Conservation (phyloP, 1,139 yeast species). For the Candida sojae region DNA sequence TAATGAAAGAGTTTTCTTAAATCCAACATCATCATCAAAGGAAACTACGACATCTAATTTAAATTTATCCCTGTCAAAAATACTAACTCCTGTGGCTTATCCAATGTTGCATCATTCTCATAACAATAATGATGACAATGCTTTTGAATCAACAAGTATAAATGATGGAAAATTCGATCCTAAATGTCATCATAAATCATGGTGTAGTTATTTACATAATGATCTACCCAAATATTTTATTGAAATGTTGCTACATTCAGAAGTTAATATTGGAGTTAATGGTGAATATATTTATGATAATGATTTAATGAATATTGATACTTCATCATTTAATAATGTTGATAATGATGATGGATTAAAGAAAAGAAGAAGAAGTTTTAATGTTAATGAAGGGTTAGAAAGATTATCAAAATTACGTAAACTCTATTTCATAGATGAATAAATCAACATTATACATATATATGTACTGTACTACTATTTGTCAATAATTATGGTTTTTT, state of each 20-base stretch:
- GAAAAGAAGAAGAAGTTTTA: conserved; percentile 21
- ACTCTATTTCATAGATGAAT: conserved; percentile 31
- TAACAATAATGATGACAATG: conserved; percentile 2
- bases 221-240: conserved; percentile 24
- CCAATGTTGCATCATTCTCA: conserved; percentile 19
- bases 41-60: conserved; percentile 13
- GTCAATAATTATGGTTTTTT: too few species aligned
- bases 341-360: not conserved
- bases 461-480: too few species aligned
- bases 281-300: conserved; percentile 26
- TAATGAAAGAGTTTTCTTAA: conserved; percentile 35
- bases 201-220: conserved; percentile 31
- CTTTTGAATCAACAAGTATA: conserved; percentile 1
- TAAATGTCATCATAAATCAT: conserved; percentile 32
- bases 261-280: conserved; percentile 23
- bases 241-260: conserved; percentile 23
- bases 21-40: conserved; percentile 11
- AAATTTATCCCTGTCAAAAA: conserved; percentile 24
- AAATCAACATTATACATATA: conserved; percentile 2
- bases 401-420: conserved; percentile 36
- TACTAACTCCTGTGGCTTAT: conserved; percentile 34
- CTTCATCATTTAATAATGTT: conserved; percentile 2
- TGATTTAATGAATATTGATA: conserved; percentile 18
- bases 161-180: conserved; percentile 23
- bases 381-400: conserved; percentile 35